Evolutionary conservation across 495 filamentous ascomycete genomes (phyloP).

Genomic region (Pyronema omphalodes): DNA sequence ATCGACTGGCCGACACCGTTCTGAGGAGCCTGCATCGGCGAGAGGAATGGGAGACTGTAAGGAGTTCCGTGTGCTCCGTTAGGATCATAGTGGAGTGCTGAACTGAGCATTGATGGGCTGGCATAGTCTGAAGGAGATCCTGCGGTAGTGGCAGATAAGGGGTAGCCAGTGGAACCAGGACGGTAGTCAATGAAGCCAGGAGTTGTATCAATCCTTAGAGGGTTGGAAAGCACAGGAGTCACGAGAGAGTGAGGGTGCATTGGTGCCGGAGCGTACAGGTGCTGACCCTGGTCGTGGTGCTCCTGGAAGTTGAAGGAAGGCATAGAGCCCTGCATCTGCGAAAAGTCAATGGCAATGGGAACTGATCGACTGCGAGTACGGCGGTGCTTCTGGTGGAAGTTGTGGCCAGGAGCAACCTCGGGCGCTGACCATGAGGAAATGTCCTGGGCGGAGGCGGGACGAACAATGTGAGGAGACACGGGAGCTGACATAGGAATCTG

Average conservation of each 20-base stretch:
- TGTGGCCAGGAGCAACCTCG: conserved; percentile 57
- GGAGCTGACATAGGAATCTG: conserved; percentile 62
- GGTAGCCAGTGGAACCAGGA: conserved; percentile 36
- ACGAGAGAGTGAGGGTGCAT: conserved; percentile 42
- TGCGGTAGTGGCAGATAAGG: conserved; percentile 79
- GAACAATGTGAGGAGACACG: conserved; percentile 65
- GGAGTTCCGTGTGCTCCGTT: conserved; percentile 37
- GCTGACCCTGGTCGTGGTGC: conserved; percentile 28
- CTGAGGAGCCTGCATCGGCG: conserved; percentile 54
- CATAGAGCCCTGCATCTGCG: conserved; percentile 67
- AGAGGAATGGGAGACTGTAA: conserved; percentile 63
- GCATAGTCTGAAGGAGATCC: conserved; percentile 81
- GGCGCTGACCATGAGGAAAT: conserved; percentile 32
- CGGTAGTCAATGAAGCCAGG: conserved; percentile 73
- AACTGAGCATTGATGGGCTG: conserved; percentile 55
- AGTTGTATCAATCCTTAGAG: conserved; percentile 84
- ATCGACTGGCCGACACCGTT: conserved; percentile 50
- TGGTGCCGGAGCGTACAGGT: conserved; percentile 81
- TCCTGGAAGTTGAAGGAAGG: conserved; percentile 74
- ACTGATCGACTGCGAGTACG: conserved; percentile 85
- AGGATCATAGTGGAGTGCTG: conserved; percentile 45
- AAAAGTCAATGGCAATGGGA: conserved; percentile 81
- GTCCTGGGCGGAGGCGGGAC: conserved; percentile 36
- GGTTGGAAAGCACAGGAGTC: conserved; percentile 43
- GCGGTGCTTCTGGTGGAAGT: conserved; percentile 44